Evolutionary conservation across 768 basidiomycete genomes (phyloP), one percentile per base, ranked within the genome.

Genomic region (Chalciporus piperatus): DNA sequence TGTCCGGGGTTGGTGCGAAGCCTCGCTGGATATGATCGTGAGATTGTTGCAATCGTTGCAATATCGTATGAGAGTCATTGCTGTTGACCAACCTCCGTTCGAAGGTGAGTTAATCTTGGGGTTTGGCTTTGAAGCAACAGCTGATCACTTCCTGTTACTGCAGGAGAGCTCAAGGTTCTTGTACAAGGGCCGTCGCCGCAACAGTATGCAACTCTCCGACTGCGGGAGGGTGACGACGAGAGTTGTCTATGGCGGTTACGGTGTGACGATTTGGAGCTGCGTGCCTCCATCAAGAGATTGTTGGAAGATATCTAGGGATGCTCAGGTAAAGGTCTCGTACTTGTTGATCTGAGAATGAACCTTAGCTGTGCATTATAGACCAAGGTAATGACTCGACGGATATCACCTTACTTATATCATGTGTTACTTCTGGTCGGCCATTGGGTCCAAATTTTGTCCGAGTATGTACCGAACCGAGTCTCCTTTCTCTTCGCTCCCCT

Each of bases 201-300:
- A 19, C 45, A 56, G 40, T 40, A 40, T 9, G 79, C 77, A 6
- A 72, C 74, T 12, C 63, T 89, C 28, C 79, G 85, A 30, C 66
- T 90, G 42, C 78, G 75, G 45, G 82, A 81, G 55, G 77, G 77
- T 17, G 83, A 86, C 5, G 88, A 87, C 37, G 83, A 84, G 28
- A 78, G 85, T 25, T 87, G 85, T 61, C 63, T 90, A 41, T 90
- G 88, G 87, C 78, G 82, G 44, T 47, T 89, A 52, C 82, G 85
- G 25, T 79, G 82, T 59, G 72, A 68, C 11, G 76, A 83, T 46
- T 60, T 57, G 14, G 67, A 59, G 14, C 55, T 86, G 54, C 65
- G 77, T 49, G 68, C 56, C 22, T 57, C 69, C 19, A 72, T 87
- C 48, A 80, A 79, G 67, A 65, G 64, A 35, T 44, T 73, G 51